phyloP scores from a whole-genome alignment of 2,329 filamentous ascomycete species.

The Colletotrichum sp. region DNA sequence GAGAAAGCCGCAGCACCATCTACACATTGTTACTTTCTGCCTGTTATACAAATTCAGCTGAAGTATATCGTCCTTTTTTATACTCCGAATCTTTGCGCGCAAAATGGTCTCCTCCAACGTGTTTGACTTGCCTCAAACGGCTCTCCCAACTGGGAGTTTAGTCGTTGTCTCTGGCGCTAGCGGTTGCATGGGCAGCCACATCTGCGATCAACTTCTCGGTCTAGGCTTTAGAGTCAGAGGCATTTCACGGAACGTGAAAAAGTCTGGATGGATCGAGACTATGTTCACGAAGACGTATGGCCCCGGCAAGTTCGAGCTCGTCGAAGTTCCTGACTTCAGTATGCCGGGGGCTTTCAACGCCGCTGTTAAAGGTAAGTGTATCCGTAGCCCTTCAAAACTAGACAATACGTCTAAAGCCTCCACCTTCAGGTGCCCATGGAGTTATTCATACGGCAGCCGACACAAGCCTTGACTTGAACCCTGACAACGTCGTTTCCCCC shows the following conservation, averaged over 20 bases:
- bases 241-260: background rate
- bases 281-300: background rate
- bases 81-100: background rate
- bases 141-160: background rate
- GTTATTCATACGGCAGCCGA: background rate
- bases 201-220: background rate
- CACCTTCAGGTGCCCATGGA: background rate
- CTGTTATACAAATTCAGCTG: background rate
- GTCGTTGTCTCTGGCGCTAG: background rate
- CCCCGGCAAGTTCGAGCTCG: background rate
- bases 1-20: background rate
- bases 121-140: background rate
- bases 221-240: background rate
- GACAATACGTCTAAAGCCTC: background rate
- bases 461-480: background rate
- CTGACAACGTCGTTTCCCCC: background rate
- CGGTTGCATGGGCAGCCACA: background rate
- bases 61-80: accelerated
- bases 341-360: background rate
- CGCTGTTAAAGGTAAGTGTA: background rate
- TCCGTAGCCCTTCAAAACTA: background rate
- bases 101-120: background rate
- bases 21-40: background rate
- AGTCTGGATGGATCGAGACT: background rate
- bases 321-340: background rate